Conservation (phyloP, 169 alveolate species). For the Blepharisma undulans region DNA sequence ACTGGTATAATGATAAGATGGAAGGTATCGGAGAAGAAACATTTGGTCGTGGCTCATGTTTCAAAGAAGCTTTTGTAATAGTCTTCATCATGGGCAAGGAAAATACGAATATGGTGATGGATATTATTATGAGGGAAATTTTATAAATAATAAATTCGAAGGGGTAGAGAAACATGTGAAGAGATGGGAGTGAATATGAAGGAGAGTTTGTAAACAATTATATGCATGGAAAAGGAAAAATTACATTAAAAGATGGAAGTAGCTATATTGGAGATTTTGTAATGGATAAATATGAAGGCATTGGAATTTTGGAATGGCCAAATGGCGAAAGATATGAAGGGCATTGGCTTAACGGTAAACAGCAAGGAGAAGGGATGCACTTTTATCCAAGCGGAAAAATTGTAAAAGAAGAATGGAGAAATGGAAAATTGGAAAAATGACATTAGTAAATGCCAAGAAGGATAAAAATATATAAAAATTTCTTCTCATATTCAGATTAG, state of each 20-base stretch:
- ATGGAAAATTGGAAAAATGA: constrained; percentile 14
- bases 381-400: constrained; percentile 53
- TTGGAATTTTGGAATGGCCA: constrained; percentile 86
- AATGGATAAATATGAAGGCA: constrained; percentile 85
- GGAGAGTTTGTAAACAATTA: constrained; percentile 86
- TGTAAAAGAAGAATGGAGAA: constrained; percentile 68
- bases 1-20: constrained; percentile 53
- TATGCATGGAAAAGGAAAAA: constrained; percentile 81
- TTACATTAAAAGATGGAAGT: constrained; percentile 77
- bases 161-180: neutral
- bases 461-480: no score
- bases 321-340: constrained; percentile 89
- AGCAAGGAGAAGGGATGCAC: constrained; percentile 73
- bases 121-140: constrained; percentile 60
- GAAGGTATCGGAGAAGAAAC: neutral
- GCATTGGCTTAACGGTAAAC: constrained; percentile 31
- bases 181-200: constrained; percentile 5
- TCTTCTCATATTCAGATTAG: no score
- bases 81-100: constrained; percentile 55
- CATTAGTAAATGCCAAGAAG: no score
- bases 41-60: neutral
- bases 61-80: neutral
- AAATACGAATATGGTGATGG: constrained; percentile 55
- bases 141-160: neutral
- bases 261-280: constrained; percentile 82